A percentile compares a stretch with the other conserved stretches of the same genome.
phyloP scores from a whole-genome alignment of 164 flowering plant genomes.

The Kalanchoe fedtschenkoi region DNA sequence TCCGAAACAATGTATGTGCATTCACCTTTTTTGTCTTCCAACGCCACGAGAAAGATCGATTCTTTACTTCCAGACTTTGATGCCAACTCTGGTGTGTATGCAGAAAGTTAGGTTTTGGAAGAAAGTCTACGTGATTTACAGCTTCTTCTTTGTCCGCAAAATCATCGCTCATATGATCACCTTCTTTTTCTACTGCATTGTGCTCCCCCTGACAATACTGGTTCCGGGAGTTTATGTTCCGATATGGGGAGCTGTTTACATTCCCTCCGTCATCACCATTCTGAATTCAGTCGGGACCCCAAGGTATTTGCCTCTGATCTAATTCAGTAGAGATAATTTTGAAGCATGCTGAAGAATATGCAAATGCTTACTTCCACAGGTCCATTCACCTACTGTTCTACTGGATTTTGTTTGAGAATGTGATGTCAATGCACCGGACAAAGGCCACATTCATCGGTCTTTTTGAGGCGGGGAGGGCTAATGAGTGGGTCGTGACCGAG shows the following conservation, averaged over 20 bases:
- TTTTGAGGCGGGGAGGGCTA: constrained; percentile 73
- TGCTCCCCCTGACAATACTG: constrained; percentile 69
- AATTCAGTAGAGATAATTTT: background rate
- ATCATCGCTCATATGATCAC: constrained; percentile 83
- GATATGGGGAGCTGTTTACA: constrained; percentile 86
- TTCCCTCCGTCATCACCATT: constrained; percentile 78
- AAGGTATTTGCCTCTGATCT: constrained; percentile 31
- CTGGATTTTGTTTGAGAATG: constrained; percentile 97
- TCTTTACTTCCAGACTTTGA: background rate
- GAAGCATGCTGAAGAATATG: background rate
- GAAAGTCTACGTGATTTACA: constrained; percentile 90
- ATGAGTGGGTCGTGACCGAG: constrained; percentile 98
- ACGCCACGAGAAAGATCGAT: no score
- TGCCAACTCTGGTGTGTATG: constrained; percentile 4
- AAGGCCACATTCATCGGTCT: constrained; percentile 90
- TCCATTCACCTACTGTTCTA: constrained; percentile 80
- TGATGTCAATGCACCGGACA: constrained; percentile 92
- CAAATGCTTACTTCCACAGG: constrained; percentile 27
- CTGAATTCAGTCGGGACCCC: constrained; percentile 95
- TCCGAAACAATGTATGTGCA: constrained; percentile 48
- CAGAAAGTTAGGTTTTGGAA: constrained; percentile 90
- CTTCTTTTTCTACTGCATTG: constrained; percentile 75
- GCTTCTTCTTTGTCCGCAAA: constrained; percentile 94
- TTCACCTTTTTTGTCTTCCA: background rate
- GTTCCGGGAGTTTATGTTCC: constrained; percentile 92